Base-by-base conservation (phyloP, 306 rosid species). In the Vigna mungo region DNA sequence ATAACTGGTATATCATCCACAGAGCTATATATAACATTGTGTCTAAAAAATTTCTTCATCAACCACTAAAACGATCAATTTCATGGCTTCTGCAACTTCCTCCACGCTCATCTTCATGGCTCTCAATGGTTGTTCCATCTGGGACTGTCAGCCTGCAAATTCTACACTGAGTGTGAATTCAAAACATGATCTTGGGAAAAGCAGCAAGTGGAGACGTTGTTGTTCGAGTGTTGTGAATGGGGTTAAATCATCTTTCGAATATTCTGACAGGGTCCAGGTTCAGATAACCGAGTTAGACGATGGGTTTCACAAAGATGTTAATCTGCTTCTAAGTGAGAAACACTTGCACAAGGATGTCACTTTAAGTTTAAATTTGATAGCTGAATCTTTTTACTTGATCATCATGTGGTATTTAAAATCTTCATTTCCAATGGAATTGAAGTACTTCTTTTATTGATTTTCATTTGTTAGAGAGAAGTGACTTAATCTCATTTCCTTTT, bases 321-420 rank as follows among this genome's bases (percentile, higher is more conserved):
- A 44, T 66, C 76, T 78, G 70, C 90, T 86, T 83, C 89, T 91
- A 30, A 91, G 97, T 91, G 77, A 89, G 96, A 83, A 53, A 15
- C 30, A 71, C 30, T 84, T 58, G 7, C 17, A 34, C 39, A 34
- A 5, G 39, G 41, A 36, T 34, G 7, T 6, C 39, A 34, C 39
- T 34, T 7, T 1, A 41, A 41, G 46, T 41, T 9, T 41, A 41
- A 41, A 41, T 41, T 41, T 41, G 46, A 41, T 41, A 0, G 46
- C 6, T 41, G 46, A 7, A 41, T 36, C 41, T 36, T 6, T 36
- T 36, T 6, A 36, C 7, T 36, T 36, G 7, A 34, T 36, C 41
- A 6, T 36, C 8, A 5, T 4, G 36, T 32, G 36, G 5, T 32
- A 36, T 36, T 36, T 36, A 6, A 6, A 36, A 36, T 36, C 41